Percentiles rank a stretch among this genome's conserved stretches.
Evolutionary conservation across 176 grass and related monocot species (phyloP).

Genomic region (Bromus sterilis): DNA sequence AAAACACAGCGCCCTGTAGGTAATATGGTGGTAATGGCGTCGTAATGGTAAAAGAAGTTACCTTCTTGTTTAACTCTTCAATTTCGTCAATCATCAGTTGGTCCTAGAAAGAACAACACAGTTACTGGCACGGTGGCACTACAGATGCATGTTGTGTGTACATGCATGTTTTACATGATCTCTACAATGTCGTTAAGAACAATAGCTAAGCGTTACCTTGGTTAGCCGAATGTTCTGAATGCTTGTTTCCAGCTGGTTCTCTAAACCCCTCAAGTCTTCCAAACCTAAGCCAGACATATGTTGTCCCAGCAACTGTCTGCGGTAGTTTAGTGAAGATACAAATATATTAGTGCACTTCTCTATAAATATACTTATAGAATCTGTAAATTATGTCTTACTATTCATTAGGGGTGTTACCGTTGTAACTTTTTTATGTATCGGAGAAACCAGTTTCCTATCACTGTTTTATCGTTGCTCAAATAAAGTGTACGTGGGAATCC

Average conservation of each 20-base stretch:
- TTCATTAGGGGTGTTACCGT: too few species aligned
- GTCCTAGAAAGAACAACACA: neutral
- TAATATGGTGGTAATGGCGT: neutral
- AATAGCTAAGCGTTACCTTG: neutral
- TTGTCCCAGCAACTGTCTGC: neutral
- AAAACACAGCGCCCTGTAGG: neutral
- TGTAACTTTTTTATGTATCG: too few species aligned
- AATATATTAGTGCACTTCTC: neutral
- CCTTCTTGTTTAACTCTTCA: neutral
- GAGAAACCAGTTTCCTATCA: too few species aligned
- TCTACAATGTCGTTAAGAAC: neutral
- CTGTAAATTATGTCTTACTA: too few species aligned
- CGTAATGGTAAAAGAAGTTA: neutral
- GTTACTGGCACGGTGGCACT: neutral
- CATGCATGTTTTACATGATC: neutral
- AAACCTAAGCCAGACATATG: neutral
- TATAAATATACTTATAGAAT: neutral
- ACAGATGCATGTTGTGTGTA: neutral
- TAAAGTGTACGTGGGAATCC: too few species aligned
- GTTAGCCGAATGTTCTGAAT: neutral
- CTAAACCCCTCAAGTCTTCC: conserved; percentile 4
- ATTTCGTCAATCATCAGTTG: neutral
- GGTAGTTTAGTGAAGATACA: neutral
- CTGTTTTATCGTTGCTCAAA: too few species aligned
- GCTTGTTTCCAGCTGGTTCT: neutral